phyloP scores from a whole-genome alignment of 1,284 basidiomycete species.

The Takashimella koratensis region DNA sequence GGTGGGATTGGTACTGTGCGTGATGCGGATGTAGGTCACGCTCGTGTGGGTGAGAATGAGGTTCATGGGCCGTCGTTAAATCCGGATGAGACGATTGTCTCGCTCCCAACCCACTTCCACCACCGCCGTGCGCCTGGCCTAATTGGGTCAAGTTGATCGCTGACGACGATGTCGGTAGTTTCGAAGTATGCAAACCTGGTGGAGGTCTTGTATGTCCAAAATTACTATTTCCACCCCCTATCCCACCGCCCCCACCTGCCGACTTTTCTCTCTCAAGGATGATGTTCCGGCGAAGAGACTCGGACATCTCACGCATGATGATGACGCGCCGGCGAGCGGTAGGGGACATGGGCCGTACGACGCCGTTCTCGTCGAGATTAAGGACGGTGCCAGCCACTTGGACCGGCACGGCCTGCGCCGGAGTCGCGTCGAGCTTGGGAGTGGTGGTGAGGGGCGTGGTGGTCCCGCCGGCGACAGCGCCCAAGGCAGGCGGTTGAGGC shows the following conservation, averaged over 20 bases:
- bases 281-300: constrained; percentile 40
- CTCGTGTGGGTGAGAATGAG: constrained; percentile 4
- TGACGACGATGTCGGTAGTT: constrained; percentile 22
- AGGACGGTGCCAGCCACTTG: not conserved
- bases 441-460: not conserved
- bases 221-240: not conserved
- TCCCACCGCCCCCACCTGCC: constrained; percentile 11
- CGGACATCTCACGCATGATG: constrained; percentile 46
- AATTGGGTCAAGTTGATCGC: constrained; percentile 31
- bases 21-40: too few species aligned
- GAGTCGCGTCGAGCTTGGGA: not conserved
- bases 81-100: constrained; percentile 22
- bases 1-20: too few species aligned
- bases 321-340: constrained; percentile 39
- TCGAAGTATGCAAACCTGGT: constrained; percentile 26
- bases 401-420: constrained; percentile 6
- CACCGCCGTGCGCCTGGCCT: not conserved
- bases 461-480: not conserved
- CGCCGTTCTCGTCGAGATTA: constrained; percentile 24
- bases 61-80: constrained; percentile 11
- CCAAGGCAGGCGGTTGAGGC: not conserved
- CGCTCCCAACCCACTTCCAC: constrained; percentile 3
- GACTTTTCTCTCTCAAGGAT: constrained; percentile 45
- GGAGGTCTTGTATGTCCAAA: constrained; percentile 23
- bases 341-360: constrained; percentile 35